Percentiles rank a stretch among this genome's conserved stretches.
Conservation (phyloP, 768 basidiomycete species). For the Sarcodon aspratus region DNA sequence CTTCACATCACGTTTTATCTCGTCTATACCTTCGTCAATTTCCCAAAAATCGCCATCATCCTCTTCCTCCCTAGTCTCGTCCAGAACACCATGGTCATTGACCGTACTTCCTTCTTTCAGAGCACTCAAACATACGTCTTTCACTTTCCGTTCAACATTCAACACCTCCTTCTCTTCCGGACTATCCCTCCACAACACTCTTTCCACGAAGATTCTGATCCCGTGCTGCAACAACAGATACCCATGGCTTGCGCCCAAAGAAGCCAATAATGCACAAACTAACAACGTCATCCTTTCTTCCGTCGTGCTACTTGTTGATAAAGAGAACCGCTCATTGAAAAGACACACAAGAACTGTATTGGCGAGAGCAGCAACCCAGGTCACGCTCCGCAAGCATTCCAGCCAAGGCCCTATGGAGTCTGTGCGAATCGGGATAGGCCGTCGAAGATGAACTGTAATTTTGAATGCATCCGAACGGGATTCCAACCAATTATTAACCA, state of each 20-base stretch:
- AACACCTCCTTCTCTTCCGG: conserved; percentile 50
- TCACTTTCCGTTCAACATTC: conserved; percentile 41
- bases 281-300: conserved; percentile 9
- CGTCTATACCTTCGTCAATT: not conserved
- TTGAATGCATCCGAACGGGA: conserved; percentile 92
- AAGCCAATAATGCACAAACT: conserved; percentile 30
- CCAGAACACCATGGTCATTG: too few relatives aligned
- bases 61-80: too few relatives aligned
- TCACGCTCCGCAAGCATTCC: conserved; percentile 73
- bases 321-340: conserved; percentile 27
- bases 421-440: conserved; percentile 75
- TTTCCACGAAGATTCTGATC: conserved; percentile 61
- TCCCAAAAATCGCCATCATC: not conserved
- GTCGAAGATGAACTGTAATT: conserved; percentile 73
- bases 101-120: conserved; percentile 5
- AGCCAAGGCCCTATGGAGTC: conserved; percentile 96
- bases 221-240: conserved; percentile 55
- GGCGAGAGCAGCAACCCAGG: conserved; percentile 82
- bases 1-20: not conserved
- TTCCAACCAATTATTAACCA: conserved; percentile 90
- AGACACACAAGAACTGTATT: conserved; percentile 89
- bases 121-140: conserved; percentile 27
- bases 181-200: conserved; percentile 68
- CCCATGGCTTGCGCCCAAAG: conserved; percentile 80
- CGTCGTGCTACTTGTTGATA: not conserved